These are phyloP conservation scores for Neurospora sp. DNA, from an alignment of 495 filamentous ascomycete genomes.

Conservation along the genomic window DNA sequence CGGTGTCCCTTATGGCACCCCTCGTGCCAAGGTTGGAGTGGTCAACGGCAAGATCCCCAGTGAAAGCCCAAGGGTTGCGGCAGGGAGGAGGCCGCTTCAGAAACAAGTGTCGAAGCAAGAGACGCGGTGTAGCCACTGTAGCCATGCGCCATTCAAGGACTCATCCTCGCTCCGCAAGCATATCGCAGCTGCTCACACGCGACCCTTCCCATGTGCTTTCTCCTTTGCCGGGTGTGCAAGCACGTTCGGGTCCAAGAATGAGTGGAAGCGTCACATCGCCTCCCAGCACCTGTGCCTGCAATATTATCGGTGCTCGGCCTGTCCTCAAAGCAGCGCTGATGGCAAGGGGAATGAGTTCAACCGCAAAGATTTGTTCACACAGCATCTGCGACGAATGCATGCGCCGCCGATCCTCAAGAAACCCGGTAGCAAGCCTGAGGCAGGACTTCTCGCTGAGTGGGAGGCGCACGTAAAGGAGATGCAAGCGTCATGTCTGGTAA, in stretches of 20 bases:
- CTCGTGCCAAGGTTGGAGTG: constrained; percentile 21
- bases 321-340: constrained; percentile 50
- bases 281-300: constrained; percentile 80
- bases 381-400: constrained; percentile 93
- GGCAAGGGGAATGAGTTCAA: constrained; percentile 59
- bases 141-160: constrained; percentile 48
- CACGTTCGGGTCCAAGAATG: constrained; percentile 88
- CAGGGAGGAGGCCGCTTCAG: constrained; percentile 34
- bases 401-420: constrained; percentile 42
- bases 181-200: constrained; percentile 49
- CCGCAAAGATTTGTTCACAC: constrained; percentile 91
- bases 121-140: constrained; percentile 44
- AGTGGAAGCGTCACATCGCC: constrained; percentile 83
- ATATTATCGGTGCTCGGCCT: constrained; percentile 74
- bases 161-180: constrained; percentile 49
- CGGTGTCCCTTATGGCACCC: constrained; percentile 32
- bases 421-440: constrained; percentile 38
- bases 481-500: constrained; percentile 59
- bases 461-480: constrained; percentile 48
- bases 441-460: constrained; percentile 45
- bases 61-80: constrained; percentile 20
- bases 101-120: constrained; percentile 44
- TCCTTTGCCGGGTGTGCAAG: constrained; percentile 72
- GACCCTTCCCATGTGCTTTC: constrained; percentile 80
- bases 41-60: not conserved